phyloP scores from a whole-genome alignment of 306 rosid species.

The Cicer yamashitae region DNA sequence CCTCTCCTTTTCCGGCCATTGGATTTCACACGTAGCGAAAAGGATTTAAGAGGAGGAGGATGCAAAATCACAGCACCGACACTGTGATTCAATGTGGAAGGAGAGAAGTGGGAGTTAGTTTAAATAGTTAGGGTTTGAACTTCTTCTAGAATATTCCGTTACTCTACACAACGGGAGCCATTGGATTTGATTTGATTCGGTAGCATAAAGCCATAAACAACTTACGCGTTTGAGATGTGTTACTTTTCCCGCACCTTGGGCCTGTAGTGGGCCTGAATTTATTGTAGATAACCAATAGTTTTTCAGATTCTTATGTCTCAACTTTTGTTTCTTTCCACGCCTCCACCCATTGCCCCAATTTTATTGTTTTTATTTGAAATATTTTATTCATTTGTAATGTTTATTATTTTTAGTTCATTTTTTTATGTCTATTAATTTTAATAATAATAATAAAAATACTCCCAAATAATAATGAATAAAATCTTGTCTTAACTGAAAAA shows the following conservation, averaged over 20 bases:
- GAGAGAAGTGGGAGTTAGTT: background rate
- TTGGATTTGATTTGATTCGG: background rate
- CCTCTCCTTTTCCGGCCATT: constrained; percentile 73
- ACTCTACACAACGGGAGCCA: background rate
- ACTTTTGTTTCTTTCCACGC: background rate
- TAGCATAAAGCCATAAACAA: background rate
- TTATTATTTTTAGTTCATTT: too few relatives aligned
- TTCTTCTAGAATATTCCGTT: constrained; percentile 63
- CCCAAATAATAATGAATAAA: too few relatives aligned
- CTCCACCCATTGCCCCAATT: background rate
- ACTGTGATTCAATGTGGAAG: constrained; percentile 2
- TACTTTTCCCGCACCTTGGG: background rate
- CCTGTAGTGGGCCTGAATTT: background rate
- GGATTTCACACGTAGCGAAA: background rate
- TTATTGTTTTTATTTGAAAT: background rate
- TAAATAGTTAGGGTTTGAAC: constrained; percentile 52
- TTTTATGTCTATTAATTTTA: too few relatives aligned
- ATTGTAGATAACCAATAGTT: background rate
- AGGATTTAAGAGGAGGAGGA: background rate
- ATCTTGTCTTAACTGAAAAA: too few relatives aligned
- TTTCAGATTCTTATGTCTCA: background rate
- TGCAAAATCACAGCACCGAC: background rate
- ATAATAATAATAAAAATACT: too few relatives aligned
- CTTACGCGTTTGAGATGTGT: background rate
- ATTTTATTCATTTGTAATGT: too few relatives aligned